Evolutionary conservation across 1,284 basidiomycete genomes (phyloP), one percentile per base, ranked within the genome.

Genomic region (Dichomitus squalens): DNA sequence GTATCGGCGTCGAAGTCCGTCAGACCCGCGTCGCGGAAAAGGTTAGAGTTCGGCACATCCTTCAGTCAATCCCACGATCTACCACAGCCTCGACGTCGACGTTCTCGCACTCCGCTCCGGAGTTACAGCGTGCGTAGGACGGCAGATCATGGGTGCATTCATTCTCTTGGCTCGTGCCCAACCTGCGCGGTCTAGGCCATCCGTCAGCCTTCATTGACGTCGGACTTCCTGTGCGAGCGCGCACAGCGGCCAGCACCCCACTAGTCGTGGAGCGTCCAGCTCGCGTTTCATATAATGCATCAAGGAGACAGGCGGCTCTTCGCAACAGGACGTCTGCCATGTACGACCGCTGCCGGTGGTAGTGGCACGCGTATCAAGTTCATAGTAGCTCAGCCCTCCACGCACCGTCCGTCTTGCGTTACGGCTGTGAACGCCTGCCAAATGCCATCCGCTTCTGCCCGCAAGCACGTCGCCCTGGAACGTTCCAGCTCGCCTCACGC

Each of bases 381-480:
- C 27, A 41, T 49, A 40, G 47, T 36, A n/a, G n/a, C n/a, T n/a
- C n/a, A n/a, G 39, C 29, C 39, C 31, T 33, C 11, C 31, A 14
- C 20, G 36, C 44, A 47, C 29, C 38, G 46, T 40, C 25, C 46
- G 23, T 31, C 44, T 38, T 40, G 59, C n/a, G n/a, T n/a, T n/a
- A n/a, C n/a, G n/a, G 41, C 47, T 33, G 47, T 40, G 51, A 53
- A 56, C 50, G 53, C 52, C 40, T 52, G 54, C 60, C 53, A 54
- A 46, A 44, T 48, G 39, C 34, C 27, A 43, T 52, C 52, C 25
- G 52, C 40, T 53, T 47, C 53, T 31, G 35, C 52, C 51, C 50
- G 49, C 49, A 23, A 31, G 9, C 50, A 44, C 39, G 49, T 52
- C 47, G 49, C 54, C 57, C 60, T 56, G 52, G 57, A 59, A 52